These are phyloP conservation scores for Harringtonia lauricola DNA, from an alignment of 2,329 filamentous ascomycete species.

Conservation along the genomic window DNA sequence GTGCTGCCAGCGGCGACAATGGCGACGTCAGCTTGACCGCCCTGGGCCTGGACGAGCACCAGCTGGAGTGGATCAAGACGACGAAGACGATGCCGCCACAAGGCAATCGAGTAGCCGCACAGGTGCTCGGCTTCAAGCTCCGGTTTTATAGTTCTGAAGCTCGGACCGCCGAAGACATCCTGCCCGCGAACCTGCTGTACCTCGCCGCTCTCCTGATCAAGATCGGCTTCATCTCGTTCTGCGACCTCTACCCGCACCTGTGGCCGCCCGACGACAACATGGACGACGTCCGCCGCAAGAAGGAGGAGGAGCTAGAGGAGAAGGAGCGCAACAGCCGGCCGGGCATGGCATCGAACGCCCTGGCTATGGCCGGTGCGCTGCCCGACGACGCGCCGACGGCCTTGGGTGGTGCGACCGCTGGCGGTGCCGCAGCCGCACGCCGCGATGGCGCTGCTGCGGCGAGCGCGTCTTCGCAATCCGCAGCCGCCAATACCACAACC, in stretches of 20 bases:
- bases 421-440: constrained; percentile 33
- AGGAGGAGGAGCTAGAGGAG: constrained; percentile 66
- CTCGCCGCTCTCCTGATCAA: constrained; percentile 89
- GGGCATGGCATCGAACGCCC: constrained; percentile 67
- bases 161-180: constrained; percentile 58
- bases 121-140: constrained; percentile 92
- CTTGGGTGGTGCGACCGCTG: not conserved
- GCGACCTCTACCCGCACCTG: constrained; percentile 84
- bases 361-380: constrained; percentile 77
- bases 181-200: constrained; percentile 89
- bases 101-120: constrained; percentile 85
- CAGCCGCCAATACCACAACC: constrained; percentile 31
- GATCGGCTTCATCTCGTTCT: constrained; percentile 88
- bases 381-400: constrained; percentile 60
- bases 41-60: constrained; percentile 32
- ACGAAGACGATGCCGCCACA: constrained; percentile 74
- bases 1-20: constrained; percentile 23
- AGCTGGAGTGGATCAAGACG: constrained; percentile 63
- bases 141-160: constrained; percentile 83
- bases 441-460: constrained; percentile 27
- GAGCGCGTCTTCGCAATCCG: constrained; percentile 56
- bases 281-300: constrained; percentile 58
- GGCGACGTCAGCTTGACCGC: constrained; percentile 39
- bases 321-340: constrained; percentile 61
- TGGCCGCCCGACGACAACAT: constrained; percentile 79